These are phyloP conservation scores for Anthracocystis walkeri DNA, from an alignment of 1,284 basidiomycete genomes.

Conservation along the genomic window DNA sequence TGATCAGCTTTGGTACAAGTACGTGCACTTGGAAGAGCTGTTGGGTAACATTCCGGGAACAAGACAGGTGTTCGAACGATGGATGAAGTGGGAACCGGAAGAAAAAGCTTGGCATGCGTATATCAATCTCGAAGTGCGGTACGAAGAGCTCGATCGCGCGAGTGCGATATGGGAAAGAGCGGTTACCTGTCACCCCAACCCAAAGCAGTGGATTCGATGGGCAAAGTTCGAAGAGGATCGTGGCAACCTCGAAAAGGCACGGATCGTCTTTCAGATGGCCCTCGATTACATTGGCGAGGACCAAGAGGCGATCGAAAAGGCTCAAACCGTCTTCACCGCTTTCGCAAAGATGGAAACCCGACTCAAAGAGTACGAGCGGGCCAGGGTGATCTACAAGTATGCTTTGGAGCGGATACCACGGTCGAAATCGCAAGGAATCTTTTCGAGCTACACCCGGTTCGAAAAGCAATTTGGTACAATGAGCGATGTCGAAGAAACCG, in stretches of 20 bases:
- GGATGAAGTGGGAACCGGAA: conserved; percentile 99
- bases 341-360: conserved; percentile 99
- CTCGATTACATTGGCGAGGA: conserved; percentile 97
- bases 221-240: conserved; percentile 97
- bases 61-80: conserved; percentile 96
- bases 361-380: conserved; percentile 94
- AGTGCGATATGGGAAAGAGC: conserved; percentile 94
- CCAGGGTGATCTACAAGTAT: conserved; percentile 97
- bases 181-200: conserved; percentile 91
- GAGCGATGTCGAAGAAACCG: conserved; percentile 88
- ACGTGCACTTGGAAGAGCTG: conserved; percentile 97
- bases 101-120: conserved; percentile 99
- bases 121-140: conserved; percentile 94
- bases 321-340: conserved; percentile 92
- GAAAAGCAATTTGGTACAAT: conserved; percentile 97
- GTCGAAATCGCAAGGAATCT: conserved; percentile 86
- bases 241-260: conserved; percentile 80
- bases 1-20: conserved; percentile 92
- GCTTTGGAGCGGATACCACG: conserved; percentile 89
- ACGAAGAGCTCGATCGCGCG: conserved; percentile 89
- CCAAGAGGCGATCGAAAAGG: conserved; percentile 95
- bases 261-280: conserved; percentile 96
- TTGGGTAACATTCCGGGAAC: conserved; percentile 95
- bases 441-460: conserved; percentile 92
- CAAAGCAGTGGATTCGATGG: conserved; percentile 94